Conservation (phyloP, 306 rosid species). For the Sindora glabra region DNA sequence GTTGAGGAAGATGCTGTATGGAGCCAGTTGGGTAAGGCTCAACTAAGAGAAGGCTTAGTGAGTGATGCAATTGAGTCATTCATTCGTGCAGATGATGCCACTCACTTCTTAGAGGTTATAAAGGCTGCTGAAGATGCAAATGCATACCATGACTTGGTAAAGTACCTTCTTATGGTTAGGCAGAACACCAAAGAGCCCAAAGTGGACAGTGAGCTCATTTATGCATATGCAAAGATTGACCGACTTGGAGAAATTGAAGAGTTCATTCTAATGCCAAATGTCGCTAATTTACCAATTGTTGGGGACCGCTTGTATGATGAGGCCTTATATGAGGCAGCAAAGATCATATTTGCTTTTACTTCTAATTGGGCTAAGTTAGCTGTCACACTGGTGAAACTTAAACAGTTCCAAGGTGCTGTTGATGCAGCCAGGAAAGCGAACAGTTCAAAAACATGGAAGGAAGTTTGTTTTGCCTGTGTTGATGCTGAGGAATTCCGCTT, state of each 20-base stretch:
- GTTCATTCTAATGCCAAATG: conserved; percentile 92
- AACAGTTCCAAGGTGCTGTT: conserved; percentile 93
- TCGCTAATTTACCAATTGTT: conserved; percentile 79
- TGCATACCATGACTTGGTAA: conserved; percentile 84
- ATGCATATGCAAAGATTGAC: conserved; percentile 93
- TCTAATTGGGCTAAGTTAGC: conserved; percentile 97
- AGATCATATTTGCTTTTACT: conserved; percentile 73
- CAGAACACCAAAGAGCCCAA: conserved; percentile 84
- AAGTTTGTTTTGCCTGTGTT: conserved; percentile 94
- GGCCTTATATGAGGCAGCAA: conserved; percentile 86
- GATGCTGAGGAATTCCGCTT: conserved; percentile 96
- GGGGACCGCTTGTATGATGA: conserved; percentile 93
- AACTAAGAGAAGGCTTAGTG: conserved; percentile 79
- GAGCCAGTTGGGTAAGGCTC: conserved; percentile 98
- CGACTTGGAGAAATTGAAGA: conserved; percentile 89
- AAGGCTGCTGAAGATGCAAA: conserved; percentile 71
- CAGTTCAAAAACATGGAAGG: conserved; percentile 94
- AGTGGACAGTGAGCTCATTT: conserved; percentile 94
- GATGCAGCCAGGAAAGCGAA: conserved; percentile 98
- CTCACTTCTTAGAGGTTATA: conserved; percentile 84
- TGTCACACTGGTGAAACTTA: conserved; percentile 70
- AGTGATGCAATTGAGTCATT: conserved; percentile 96
- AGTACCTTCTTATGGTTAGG: conserved; percentile 86
- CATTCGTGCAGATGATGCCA: conserved; percentile 83
- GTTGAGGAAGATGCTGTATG: conserved; percentile 98